Conservation (phyloP, 768 basidiomycete species). For the Mycena vulgaris region DNA sequence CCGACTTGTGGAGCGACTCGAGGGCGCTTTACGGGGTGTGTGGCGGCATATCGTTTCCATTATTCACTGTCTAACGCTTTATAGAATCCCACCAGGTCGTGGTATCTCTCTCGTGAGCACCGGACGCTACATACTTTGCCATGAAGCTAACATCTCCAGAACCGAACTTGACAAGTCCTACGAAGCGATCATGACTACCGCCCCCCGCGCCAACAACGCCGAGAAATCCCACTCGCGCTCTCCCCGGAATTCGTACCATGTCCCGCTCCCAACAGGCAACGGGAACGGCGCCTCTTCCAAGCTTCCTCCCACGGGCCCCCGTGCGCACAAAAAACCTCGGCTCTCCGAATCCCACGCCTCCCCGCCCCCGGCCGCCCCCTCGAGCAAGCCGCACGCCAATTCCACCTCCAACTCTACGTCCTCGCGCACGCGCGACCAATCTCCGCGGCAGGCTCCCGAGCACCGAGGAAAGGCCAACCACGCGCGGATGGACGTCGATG, state of each 20-base stretch:
- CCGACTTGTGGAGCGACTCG: slow-evolving; percentile 76
- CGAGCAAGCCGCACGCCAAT: slow-evolving; percentile 43
- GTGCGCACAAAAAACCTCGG: slow-evolving; percentile 86
- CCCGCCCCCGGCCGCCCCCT: slow-evolving; percentile 46
- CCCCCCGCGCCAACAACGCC: slow-evolving; percentile 60
- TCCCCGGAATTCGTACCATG: slow-evolving; percentile 63
- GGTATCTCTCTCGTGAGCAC: slow-evolving; percentile 77
- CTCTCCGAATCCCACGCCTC: slow-evolving; percentile 61
- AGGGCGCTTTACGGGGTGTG: slow-evolving; percentile 84
- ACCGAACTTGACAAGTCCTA: slow-evolving; percentile 85
- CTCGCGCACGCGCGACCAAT: slow-evolving; percentile 34
- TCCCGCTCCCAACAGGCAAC: slow-evolving; percentile 38
- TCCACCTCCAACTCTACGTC: slow-evolving; percentile 22
- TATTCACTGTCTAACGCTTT: neutral
- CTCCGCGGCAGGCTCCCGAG: slow-evolving; percentile 37
- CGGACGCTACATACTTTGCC: slow-evolving; percentile 23
- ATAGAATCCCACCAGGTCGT: slow-evolving; percentile 87
- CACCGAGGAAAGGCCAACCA: slow-evolving; percentile 47
- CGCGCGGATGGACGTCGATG: slow-evolving; percentile 67
- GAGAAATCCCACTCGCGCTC: slow-evolving; percentile 60
- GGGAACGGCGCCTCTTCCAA: slow-evolving; percentile 49
- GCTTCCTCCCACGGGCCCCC: slow-evolving; percentile 82
- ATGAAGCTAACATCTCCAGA: slow-evolving; percentile 53
- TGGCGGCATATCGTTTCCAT: slow-evolving; percentile 23
- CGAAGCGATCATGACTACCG: slow-evolving; percentile 67